Conservation (phyloP, 257 asterid genomes). For the Przewalskia tangutica region DNA sequence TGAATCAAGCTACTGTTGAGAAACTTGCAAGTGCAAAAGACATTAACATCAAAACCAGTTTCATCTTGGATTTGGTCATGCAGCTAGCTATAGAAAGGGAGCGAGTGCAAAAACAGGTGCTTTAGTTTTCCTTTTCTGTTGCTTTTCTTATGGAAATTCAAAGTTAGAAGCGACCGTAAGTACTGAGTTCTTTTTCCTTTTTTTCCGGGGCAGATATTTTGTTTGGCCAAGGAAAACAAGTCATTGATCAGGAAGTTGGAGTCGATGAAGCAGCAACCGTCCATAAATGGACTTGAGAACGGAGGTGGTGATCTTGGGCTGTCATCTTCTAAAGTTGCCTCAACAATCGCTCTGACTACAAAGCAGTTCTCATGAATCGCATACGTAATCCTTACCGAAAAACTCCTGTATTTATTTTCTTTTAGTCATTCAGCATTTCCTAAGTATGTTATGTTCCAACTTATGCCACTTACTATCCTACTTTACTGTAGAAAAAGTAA, state of each 20-base stretch:
- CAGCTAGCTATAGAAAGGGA: conserved; percentile 74
- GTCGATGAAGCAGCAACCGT: conserved; percentile 17
- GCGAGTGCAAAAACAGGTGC: conserved; percentile 64
- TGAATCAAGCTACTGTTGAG: conserved; percentile 40
- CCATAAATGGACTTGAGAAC: conserved; percentile 9
- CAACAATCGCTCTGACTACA: conserved; percentile 3
- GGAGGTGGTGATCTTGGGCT: conserved; percentile 11
- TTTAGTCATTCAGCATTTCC: background rate
- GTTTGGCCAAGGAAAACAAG: conserved; percentile 57
- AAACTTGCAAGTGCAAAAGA: conserved; percentile 51
- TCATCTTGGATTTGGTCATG: conserved; percentile 61
- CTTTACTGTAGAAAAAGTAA: background rate
- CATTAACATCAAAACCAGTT: conserved; percentile 38
- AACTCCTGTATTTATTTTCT: conserved; percentile 20
- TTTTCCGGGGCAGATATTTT: conserved; percentile 41
- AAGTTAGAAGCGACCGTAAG: background rate
- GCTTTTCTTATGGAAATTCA: background rate
- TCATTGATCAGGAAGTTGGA: conserved; percentile 35
- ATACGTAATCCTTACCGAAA: conserved; percentile 23
- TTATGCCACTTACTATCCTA: background rate
- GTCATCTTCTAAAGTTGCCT: conserved; percentile 15
- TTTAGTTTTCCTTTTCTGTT: background rate
- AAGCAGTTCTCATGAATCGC: conserved; percentile 19
- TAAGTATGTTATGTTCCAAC: background rate
- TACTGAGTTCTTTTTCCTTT: background rate